Evolutionary conservation across 192 early-diverging fungal species (phyloP).

Genomic region (Paraglomus occultum): DNA sequence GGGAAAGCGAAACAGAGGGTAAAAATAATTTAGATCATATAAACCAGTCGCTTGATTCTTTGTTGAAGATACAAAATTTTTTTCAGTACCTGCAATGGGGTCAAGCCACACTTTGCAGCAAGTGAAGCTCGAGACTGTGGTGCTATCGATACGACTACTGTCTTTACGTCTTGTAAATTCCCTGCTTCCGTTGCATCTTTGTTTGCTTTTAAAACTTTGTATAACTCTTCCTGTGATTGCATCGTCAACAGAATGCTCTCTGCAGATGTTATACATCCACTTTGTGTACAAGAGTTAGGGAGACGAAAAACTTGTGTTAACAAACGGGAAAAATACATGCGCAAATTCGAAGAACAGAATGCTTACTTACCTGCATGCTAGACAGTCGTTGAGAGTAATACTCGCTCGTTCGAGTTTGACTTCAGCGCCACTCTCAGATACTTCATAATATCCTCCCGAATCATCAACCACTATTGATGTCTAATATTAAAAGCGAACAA

Average conservation of each 20-base stretch:
- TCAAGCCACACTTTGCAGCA: conserved; percentile 78
- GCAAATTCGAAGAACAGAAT: conserved; percentile 3
- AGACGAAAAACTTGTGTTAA: neutral
- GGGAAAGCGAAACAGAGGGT: no score
- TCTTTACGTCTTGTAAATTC: conserved; percentile 16
- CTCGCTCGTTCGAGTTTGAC: conserved; percentile 81
- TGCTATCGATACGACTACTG: conserved; percentile 84
- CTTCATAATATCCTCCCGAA: conserved; percentile 87
- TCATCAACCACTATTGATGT: conserved; percentile 71
- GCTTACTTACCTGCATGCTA: conserved; percentile 82
- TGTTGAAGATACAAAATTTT: neutral
- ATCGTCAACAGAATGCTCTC: conserved; percentile 90
- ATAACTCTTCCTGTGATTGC: conserved; percentile 92
- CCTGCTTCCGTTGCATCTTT: conserved; percentile 39
- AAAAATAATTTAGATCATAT: no score
- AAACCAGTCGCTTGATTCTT: no score
- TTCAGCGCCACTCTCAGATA: conserved; percentile 79
- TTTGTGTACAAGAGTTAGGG: conserved; percentile 28
- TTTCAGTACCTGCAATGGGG: conserved; percentile 50
- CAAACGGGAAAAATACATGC: neutral
- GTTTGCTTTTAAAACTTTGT: conserved; percentile 63
- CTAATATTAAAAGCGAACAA: conserved; percentile 31
- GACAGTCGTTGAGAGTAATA: conserved; percentile 93
- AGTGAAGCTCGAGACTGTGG: conserved; percentile 91
- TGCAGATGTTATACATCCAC: conserved; percentile 97